Base-by-base conservation (phyloP, 2,329 filamentous ascomycete species). In the Clonostachys sp. region DNA sequence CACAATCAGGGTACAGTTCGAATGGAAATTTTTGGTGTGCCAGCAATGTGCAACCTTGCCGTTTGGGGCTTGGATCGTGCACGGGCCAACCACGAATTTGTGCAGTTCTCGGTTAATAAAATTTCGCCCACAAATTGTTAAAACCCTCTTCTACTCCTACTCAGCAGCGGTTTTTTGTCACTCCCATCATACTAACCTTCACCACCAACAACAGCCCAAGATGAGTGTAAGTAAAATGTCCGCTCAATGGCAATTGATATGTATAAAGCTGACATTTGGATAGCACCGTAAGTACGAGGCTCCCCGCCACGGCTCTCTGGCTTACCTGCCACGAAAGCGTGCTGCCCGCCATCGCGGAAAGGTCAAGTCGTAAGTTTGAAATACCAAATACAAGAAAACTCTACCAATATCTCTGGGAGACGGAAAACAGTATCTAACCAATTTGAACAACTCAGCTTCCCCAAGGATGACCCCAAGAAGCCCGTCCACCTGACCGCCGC, bases 401-500 rank as follows among this genome's bases (percentile, higher is more conserved):
- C 20, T 46, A 13, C 38, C 12, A n/a, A 30, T 12, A 16, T 42
- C 4, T 41, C 30, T 30, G 59, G 59, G 60, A 55, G 59, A 64
- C 16, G 10, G 43, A 41, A 45, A 39, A n/a, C 36, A 39, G 36
- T n/a, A 39, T 39, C 17, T 39, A 8, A n/a, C 17, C 17, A 18
- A 39, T n/a, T n/a, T n/a, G 36, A 12, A n/a, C 7, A 18, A 39
- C 36, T 13, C 68, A 95, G 90, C 77, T 99, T 99, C 86, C 94
- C 94, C 71, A 97, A 97, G 87, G 94, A 99, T 89, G 91, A 99
- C 83, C 81, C 91, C 70, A 97, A 97, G 89, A 95, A 97, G 87
- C 89, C 91, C 67, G 90, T 96, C 74, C 94, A 99, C 84, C 85
- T 99, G 67, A 99, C 94, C 57, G 94, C 94, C 68, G 78, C 90